phyloP scores from a whole-genome alignment of 2,329 filamentous ascomycete genomes.

The Sclerotinia subarctica region DNA sequence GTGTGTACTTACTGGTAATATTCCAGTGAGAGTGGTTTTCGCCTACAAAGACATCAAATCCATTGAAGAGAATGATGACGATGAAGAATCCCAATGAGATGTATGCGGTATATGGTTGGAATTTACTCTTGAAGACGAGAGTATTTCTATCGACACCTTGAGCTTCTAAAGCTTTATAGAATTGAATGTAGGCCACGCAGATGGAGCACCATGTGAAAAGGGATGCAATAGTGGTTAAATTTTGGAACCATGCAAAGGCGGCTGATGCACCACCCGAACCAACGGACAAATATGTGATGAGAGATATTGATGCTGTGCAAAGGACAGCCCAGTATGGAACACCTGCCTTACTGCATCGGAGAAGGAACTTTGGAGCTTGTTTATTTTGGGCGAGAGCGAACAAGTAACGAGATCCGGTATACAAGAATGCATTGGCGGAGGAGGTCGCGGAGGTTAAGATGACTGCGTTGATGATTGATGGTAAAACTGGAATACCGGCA shows the following conservation, averaged over 20 bases:
- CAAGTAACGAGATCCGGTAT: slow-evolving; percentile 35
- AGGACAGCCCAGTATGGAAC: slow-evolving; percentile 70
- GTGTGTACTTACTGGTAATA: slow-evolving; percentile 51
- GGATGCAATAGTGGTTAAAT: slow-evolving; percentile 68
- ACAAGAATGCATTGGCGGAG: slow-evolving; percentile 36
- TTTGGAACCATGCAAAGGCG: slow-evolving; percentile 45
- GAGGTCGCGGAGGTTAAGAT: slow-evolving; percentile 60
- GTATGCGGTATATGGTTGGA: slow-evolving; percentile 69
- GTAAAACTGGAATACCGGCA: slow-evolving; percentile 59
- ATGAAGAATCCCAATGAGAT: slow-evolving; percentile 61
- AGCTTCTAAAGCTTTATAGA: slow-evolving; percentile 63
- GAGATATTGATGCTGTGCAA: slow-evolving; percentile 62
- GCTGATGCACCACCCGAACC: slow-evolving; percentile 49
- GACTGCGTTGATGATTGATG: slow-evolving; percentile 71
- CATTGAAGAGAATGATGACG: slow-evolving; percentile 71
- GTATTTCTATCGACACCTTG: slow-evolving; percentile 66
- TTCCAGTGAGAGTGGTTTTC: slow-evolving; percentile 56
- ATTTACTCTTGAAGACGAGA: slow-evolving; percentile 66
- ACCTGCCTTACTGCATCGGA: slow-evolving; percentile 58
- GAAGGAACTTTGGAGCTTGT: slow-evolving; percentile 60
- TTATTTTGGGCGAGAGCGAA: slow-evolving; percentile 57
- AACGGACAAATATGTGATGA: slow-evolving; percentile 69
- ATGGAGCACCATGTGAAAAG: slow-evolving; percentile 71
- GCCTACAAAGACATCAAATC: slow-evolving; percentile 73
- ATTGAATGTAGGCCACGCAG: slow-evolving; percentile 68